Conservation (phyloP, 1,284 basidiomycete species). For the Grifola frondosa region DNA sequence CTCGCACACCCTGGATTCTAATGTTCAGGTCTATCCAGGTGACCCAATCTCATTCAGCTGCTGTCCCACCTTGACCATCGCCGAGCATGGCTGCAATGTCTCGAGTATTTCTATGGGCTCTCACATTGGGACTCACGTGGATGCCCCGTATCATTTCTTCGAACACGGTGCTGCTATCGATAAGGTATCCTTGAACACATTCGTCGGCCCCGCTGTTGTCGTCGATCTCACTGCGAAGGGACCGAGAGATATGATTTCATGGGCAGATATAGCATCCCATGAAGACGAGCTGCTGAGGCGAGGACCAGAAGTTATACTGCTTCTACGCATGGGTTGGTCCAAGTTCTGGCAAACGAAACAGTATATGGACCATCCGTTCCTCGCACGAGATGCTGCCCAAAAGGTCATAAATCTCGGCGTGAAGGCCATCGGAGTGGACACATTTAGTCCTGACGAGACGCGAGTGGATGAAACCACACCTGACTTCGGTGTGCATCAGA, state of each 20-base stretch:
- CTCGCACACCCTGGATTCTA: slow-evolving; percentile 46
- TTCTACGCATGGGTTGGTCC: slow-evolving; percentile 34
- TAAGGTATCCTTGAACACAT: slow-evolving; percentile 48
- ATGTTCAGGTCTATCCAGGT: slow-evolving; percentile 52
- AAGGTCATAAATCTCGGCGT: slow-evolving; percentile 50
- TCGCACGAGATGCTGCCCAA: slow-evolving; percentile 51
- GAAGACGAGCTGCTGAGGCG: slow-evolving; percentile 23
- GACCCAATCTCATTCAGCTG: slow-evolving; percentile 47
- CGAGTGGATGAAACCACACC: slow-evolving; percentile 27
- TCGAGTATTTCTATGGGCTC: slow-evolving; percentile 51
- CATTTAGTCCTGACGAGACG: slow-evolving; percentile 66
- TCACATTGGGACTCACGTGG: slow-evolving; percentile 71
- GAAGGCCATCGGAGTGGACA: slow-evolving; percentile 57
- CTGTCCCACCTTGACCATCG: slow-evolving; percentile 20
- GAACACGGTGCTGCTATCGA: slow-evolving; percentile 52
- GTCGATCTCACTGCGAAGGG: slow-evolving; percentile 45
- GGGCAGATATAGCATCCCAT: slow-evolving; percentile 45
- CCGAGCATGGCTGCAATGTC: slow-evolving; percentile 49
- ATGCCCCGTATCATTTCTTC: slow-evolving; percentile 72
- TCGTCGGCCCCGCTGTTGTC: slow-evolving; percentile 52
- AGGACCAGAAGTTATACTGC: slow-evolving; percentile 26
- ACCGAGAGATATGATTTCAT: slow-evolving; percentile 48
- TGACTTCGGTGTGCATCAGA: slow-evolving; percentile 54
- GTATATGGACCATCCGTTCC: slow-evolving; percentile 65
- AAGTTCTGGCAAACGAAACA: slow-evolving; percentile 44